phyloP scores from a whole-genome alignment of 2,329 filamentous ascomycete genomes.

The Esteya vermicola region DNA sequence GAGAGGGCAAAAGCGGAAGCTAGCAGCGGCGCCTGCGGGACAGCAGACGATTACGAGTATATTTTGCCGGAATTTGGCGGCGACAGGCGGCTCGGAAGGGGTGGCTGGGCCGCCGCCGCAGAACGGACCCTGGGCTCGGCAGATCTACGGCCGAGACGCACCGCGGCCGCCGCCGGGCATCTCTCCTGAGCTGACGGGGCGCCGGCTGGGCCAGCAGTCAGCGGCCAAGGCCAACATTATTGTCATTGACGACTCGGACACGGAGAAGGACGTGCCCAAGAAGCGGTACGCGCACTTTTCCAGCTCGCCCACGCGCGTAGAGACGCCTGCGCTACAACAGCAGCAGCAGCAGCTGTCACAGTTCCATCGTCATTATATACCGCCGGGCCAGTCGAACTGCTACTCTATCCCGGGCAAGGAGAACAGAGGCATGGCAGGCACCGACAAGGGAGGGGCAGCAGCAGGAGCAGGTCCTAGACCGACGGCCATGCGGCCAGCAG shows the following conservation, averaged over 20 bases:
- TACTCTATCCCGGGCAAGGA: background rate
- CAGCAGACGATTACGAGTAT: slow-evolving; percentile 5
- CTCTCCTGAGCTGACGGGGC: slow-evolving; percentile 18
- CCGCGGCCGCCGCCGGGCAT: slow-evolving; percentile 13
- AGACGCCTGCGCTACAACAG: background rate
- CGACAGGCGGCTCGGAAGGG: no score
- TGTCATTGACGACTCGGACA: background rate
- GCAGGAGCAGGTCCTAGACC: background rate
- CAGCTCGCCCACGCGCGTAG: slow-evolving; percentile 31
- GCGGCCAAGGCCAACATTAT: background rate
- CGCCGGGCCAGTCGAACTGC: background rate
- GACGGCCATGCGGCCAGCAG: background rate
- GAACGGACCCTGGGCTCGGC: no score
- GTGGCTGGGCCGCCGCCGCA: no score
- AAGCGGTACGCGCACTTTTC: slow-evolving; percentile 44
- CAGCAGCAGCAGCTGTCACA: background rate
- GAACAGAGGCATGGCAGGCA: background rate
- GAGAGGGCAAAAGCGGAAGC: background rate
- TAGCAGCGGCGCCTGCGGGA: slow-evolving; percentile 1
- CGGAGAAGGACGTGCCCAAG: slow-evolving; percentile 14
- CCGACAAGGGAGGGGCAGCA: background rate
- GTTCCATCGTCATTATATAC: no score
- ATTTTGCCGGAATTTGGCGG: slow-evolving; percentile 1
- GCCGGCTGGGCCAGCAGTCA: slow-evolving; percentile 12
- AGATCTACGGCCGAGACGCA: background rate